Evolutionary conservation across 768 basidiomycete species (phyloP), one percentile per base, ranked within the genome.

Genomic region (Pleurotus cornucopiae): DNA sequence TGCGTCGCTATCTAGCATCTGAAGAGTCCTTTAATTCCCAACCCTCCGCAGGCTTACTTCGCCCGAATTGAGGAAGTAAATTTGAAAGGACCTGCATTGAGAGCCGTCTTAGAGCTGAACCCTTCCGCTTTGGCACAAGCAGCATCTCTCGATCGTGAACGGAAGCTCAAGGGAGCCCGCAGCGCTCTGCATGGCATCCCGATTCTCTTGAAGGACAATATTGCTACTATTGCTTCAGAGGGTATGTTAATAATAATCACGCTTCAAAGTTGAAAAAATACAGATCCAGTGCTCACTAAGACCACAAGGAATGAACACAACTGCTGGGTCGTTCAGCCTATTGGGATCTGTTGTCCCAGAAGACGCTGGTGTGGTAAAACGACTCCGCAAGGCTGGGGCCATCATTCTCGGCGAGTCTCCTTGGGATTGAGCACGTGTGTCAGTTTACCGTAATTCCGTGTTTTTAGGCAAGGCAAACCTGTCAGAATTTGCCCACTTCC

Each of bases 21-120:
- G 11, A 11, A 34, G 30, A 34, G 11, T 34, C 30, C 0, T 11
- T 34, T 11, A 9, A 34, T 34, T 1, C 9, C 30, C 2, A 11
- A 11, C 11, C 9, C 11, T 34, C 3, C 30, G 23, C 12, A 87
- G 85, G 83, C 84, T 2, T 88, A 88, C 64, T 73, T 87, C 58
- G 78, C 80, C 12, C 76, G 86, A 2, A 86, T 87, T 25, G 81
- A 85, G 3, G 81, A 88, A 63, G 86, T 88, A 13, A 87, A 88
- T 61, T 60, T 79, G 12, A 71, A 81, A 55, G 84, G 85, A 1
- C 80, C 84, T 12, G 68, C 68, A 43, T 67, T 88, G 6, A 79
- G 76, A 11, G 85, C 85, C 0, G 76, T 88, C 4, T 68, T 85
- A 12, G 86, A 88, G 56, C 68, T 71, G 1, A 88, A 82, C 46